Conservation (phyloP, 1,284 basidiomycete species). For the Cryptococcus floricola region DNA sequence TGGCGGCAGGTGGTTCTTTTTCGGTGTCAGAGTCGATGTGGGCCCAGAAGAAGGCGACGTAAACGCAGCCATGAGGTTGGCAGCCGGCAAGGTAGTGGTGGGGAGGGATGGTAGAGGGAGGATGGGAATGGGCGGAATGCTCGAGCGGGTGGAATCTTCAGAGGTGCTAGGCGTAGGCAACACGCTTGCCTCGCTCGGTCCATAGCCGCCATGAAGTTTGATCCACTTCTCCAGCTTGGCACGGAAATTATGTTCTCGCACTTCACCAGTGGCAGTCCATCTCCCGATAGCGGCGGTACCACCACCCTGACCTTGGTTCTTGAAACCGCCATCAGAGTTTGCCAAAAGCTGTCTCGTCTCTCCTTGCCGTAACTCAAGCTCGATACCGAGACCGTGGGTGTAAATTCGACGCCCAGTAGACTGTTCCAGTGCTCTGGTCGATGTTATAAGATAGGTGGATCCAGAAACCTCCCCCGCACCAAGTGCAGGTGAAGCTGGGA, state of each 20-base stretch:
- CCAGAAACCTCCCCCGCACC: slow-evolving; percentile 17
- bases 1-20: slow-evolving; percentile 7
- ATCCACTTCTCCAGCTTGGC: slow-evolving; percentile 44
- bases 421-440: slow-evolving; percentile 44
- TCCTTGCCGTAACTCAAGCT: slow-evolving; percentile 40
- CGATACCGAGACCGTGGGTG: slow-evolving; percentile 47
- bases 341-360: slow-evolving; percentile 42
- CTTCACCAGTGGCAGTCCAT: slow-evolving; percentile 45
- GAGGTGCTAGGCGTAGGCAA: slow-evolving; percentile 40
- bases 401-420: slow-evolving; percentile 33
- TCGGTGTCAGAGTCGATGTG: slow-evolving; percentile 13
- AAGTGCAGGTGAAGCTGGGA: slow-evolving; percentile 3
- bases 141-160: slow-evolving; percentile 18
- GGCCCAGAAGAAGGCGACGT: slow-evolving; percentile 17
- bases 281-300: slow-evolving; percentile 44
- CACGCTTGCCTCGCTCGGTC: slow-evolving; percentile 21
- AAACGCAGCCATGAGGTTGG: slow-evolving; percentile 26
- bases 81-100: slow-evolving; percentile 24
- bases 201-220: slow-evolving; percentile 38
- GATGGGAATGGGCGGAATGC: slow-evolving; percentile 45
- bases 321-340: slow-evolving; percentile 34
- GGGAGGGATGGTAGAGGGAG: slow-evolving; percentile 40
- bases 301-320: slow-evolving; percentile 40
- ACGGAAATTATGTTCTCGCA: slow-evolving; percentile 36
- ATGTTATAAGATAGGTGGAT: slow-evolving; percentile 41